Evolutionary conservation across 1,139 yeast species (phyloP).

Genomic region (Geotrichum klebahnii): DNA sequence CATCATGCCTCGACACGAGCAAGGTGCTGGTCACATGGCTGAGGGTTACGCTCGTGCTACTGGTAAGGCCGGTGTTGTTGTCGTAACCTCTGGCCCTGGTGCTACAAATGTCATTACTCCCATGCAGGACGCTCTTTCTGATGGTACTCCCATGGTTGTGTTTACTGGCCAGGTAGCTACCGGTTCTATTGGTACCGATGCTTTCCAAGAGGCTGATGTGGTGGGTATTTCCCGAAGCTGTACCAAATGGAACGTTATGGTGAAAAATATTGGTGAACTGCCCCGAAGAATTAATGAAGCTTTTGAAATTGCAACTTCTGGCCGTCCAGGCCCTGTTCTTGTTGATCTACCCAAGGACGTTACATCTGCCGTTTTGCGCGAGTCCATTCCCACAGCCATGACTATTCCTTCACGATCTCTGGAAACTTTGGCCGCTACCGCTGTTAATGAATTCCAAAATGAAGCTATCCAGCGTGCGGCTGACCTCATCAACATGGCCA

Average conservation of each 20-base stretch:
- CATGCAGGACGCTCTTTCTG: conserved; percentile 94
- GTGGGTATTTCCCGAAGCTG: conserved; percentile 95
- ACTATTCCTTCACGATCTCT: conserved; percentile 82
- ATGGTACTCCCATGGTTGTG: conserved; percentile 96
- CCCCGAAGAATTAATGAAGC: conserved; percentile 97
- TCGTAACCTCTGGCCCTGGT: conserved; percentile 98
- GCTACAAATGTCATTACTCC: conserved; percentile 97
- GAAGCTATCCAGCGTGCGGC: conserved; percentile 78
- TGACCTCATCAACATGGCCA: conserved; percentile 68
- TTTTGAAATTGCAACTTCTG: conserved; percentile 90
- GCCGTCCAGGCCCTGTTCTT: conserved; percentile 97
- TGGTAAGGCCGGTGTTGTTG: conserved; percentile 97
- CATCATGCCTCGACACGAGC: conserved; percentile 93
- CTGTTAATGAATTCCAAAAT: conserved; percentile 70
- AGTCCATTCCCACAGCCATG: conserved; percentile 80
- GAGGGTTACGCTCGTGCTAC: conserved; percentile 95
- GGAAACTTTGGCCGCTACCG: conserved; percentile 63
- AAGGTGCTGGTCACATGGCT: conserved; percentile 99
- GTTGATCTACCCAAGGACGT: conserved; percentile 98
- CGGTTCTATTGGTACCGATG: conserved; percentile 92
- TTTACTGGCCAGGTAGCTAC: conserved; percentile 98
- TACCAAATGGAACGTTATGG: conserved; percentile 99
- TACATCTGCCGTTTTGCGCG: conserved; percentile 82
- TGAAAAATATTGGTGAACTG: conserved; percentile 84
- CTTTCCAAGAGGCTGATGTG: conserved; percentile 98